These are phyloP conservation scores for Aulographum hederae DNA, from an alignment of 2,329 filamentous ascomycete species.

Conservation along the genomic window DNA sequence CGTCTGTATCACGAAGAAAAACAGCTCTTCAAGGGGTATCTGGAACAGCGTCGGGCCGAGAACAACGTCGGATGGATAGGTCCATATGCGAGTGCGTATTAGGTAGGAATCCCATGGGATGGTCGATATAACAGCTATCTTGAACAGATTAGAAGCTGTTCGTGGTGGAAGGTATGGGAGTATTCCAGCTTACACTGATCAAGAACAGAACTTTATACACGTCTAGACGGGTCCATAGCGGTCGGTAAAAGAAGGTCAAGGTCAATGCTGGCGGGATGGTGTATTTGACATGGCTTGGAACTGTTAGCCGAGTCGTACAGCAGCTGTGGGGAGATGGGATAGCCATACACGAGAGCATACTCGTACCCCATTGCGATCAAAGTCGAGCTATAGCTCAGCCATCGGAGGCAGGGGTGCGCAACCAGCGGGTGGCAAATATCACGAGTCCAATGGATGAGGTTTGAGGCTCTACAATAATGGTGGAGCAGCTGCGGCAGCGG, in stretches of 20 bases:
- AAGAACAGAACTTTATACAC: constrained; percentile 43
- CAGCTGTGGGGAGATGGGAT: background rate
- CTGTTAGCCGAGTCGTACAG: constrained; percentile 1
- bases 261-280: constrained; percentile 44
- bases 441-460: no score
- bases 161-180: background rate
- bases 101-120: constrained; percentile 65
- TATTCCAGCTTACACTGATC: constrained; percentile 29
- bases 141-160: constrained; percentile 9
- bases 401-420: no score
- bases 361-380: constrained; percentile 34
- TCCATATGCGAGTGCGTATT: constrained; percentile 50
- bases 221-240: constrained; percentile 43
- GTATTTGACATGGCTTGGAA: constrained; percentile 42
- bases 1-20: constrained; percentile 63
- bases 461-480: no score
- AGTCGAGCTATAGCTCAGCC: no score
- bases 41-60: constrained; percentile 41
- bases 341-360: constrained; percentile 43
- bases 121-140: constrained; percentile 47
- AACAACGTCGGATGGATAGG: constrained; percentile 47
- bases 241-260: constrained; percentile 40
- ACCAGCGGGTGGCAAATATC: background rate
- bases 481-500: no score
- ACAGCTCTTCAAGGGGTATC: constrained; percentile 56